These are phyloP conservation scores for Solanum hybrid DNA, from an alignment of 305 asterid genomes.

Conservation along the genomic window DNA sequence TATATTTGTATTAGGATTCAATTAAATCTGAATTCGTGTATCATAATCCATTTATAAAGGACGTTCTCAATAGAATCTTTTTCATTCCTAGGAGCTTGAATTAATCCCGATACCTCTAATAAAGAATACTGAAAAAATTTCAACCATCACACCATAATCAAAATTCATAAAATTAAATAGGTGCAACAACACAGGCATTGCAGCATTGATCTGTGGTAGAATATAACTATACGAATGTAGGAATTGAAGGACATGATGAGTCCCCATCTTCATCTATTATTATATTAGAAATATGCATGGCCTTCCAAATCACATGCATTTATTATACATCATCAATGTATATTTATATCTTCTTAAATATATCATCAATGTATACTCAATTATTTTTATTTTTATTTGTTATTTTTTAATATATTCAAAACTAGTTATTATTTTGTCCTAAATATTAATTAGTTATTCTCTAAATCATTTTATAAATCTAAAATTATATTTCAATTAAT, in stretches of 20 bases:
- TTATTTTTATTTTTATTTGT: too few species aligned
- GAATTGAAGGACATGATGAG: not conserved
- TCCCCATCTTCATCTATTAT: not conserved
- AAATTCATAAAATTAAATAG: not conserved
- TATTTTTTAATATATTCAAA: too few species aligned
- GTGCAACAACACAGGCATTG: not conserved
- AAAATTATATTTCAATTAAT: too few species aligned
- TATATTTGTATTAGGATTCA: not conserved
- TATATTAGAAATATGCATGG: not conserved
- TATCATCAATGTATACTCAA: too few species aligned
- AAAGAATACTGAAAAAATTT: not conserved
- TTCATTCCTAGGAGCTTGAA: rapidly evolving
- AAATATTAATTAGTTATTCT: too few species aligned
- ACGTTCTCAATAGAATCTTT: rapidly evolving
- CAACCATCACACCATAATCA: not conserved
- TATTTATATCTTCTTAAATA: not conserved
- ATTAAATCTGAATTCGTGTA: not conserved
- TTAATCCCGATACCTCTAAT: not conserved
- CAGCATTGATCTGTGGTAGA: not conserved
- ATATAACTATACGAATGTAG: not conserved
- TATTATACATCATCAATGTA: not conserved
- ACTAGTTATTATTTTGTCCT: too few species aligned
- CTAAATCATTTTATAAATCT: too few species aligned
- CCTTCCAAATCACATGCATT: not conserved
- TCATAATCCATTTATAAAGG: too few species aligned